These are phyloP conservation scores for Apiospora koreana DNA, from an alignment of 2,329 filamentous ascomycete genomes.

Conservation along the genomic window DNA sequence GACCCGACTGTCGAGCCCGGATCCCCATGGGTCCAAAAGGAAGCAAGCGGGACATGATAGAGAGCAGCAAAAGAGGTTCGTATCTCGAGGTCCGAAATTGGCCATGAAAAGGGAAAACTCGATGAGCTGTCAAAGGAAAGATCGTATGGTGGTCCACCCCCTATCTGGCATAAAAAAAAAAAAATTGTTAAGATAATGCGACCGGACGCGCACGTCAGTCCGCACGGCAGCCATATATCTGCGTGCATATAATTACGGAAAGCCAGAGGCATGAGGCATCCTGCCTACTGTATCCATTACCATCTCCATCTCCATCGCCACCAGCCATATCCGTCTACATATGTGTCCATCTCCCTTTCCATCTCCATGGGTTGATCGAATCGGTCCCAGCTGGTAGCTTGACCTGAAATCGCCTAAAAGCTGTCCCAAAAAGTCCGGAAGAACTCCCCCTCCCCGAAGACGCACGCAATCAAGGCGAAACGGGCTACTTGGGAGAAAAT, in stretches of 20 bases:
- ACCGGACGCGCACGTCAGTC: no score
- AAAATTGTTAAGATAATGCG: no score
- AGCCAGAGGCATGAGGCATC: no score
- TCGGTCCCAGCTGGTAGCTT: background rate
- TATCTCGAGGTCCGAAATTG: background rate
- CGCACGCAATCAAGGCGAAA: background rate
- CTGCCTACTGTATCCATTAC: no score
- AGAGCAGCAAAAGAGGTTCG: background rate
- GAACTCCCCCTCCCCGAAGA: background rate
- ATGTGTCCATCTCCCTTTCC: background rate
- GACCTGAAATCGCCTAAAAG: conserved; percentile 1
- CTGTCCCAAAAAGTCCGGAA: background rate
- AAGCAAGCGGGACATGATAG: background rate
- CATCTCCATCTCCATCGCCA: no score
- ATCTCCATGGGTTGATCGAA: background rate
- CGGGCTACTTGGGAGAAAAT: background rate
- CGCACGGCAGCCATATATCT: no score
- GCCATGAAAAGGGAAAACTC: background rate
- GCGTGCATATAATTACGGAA: no score
- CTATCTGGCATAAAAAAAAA: no score
- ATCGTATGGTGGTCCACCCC: background rate
- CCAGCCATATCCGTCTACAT: background rate
- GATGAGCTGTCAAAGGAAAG: background rate
- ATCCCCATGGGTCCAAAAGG: background rate
- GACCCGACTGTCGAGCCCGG: background rate